phyloP scores from a whole-genome alignment of 768 basidiomycete species.

The Suillus fuscotomentosus region DNA sequence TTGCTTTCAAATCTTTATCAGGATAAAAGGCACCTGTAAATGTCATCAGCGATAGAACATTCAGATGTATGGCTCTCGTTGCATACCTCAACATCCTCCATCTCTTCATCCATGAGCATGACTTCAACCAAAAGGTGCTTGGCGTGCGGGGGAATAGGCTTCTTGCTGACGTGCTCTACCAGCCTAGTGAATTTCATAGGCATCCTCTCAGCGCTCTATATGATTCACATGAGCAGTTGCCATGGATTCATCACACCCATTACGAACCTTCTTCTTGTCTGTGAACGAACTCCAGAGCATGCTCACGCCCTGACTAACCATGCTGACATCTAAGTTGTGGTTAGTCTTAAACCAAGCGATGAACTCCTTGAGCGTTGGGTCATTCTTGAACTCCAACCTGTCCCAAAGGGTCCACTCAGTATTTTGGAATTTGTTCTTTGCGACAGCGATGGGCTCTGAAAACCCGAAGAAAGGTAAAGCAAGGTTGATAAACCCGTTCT shows the following conservation, averaged over 20 bases:
- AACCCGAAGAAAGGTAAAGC: conserved; percentile 99
- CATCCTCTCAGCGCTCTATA: conserved; percentile 82
- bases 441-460: conserved; percentile 91
- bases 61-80: background rate
- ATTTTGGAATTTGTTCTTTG: conserved; percentile 83
- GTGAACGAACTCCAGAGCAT: conserved; percentile 98
- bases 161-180: conserved; percentile 94
- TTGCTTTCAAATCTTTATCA: conserved; percentile 55
- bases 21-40: conserved; percentile 76
- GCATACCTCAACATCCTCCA: conserved; percentile 89
- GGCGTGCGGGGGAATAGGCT: conserved; percentile 79
- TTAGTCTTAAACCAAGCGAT: conserved; percentile 79
- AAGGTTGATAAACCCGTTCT: conserved; percentile 98
- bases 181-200: conserved; percentile 88
- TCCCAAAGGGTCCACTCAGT: conserved; percentile 99
- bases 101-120: conserved; percentile 90
- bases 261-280: conserved; percentile 82
- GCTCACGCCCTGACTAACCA: conserved; percentile 97
- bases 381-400: conserved; percentile 87
- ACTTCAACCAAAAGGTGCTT: conserved; percentile 90
- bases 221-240: conserved; percentile 2
- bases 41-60: background rate
- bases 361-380: conserved; percentile 87
- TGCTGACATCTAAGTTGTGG: conserved; percentile 85
- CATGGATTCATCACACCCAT: background rate